Evolutionary conservation across 176 grass and related monocot species (phyloP), one percentile per base, ranked within the genome.

Genomic region (Saccharum officinarum): DNA sequence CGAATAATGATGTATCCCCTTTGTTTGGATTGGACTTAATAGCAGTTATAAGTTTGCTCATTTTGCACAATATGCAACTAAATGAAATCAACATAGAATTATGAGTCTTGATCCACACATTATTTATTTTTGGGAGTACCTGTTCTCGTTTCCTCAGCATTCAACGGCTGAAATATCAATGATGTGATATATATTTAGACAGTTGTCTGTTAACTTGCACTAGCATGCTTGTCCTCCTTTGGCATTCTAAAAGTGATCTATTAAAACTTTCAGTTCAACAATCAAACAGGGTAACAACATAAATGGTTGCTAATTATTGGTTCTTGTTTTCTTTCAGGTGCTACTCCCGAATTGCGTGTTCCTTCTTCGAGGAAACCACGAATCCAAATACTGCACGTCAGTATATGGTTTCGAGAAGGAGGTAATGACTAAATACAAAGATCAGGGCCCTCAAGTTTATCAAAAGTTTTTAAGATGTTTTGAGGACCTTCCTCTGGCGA

Each of bases 311-410:
- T 22, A 22, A 73, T 61, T 59, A 74, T 33, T 68, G 3, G 18
- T 0, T 84, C 25, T 65, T 71, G 25, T 87, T 61, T 61, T 45
- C 23, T 75, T 73, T 80, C 76, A 96, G 97, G 85, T 95, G 15
- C 82, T 94, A 8, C 79, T 94, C 62, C 97, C 92, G 23, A 83
- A 94, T 69, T 85, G 75, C 45, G 93, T 99, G 7, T 96, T 92
- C 26, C 97, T 99, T 73, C 83, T 99, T 8, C 88, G 97, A 3
- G 97, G 97, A 45, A 99, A 99, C 85, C 97, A 99, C 14, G 93
- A 99, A 89, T 94, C 97, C 41, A 99, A 99, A 79, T 96, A 99
- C 31, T 99, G 97, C 57, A 96, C 93, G 7, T 99, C 97, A 68
- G 89, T 94, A 59, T 99, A 99, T 89, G 97, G 97, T 38, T 99